These are phyloP conservation scores for Chlamydomonas applanata DNA, from an alignment of 139 green algal genomes.

Conservation along the genomic window DNA sequence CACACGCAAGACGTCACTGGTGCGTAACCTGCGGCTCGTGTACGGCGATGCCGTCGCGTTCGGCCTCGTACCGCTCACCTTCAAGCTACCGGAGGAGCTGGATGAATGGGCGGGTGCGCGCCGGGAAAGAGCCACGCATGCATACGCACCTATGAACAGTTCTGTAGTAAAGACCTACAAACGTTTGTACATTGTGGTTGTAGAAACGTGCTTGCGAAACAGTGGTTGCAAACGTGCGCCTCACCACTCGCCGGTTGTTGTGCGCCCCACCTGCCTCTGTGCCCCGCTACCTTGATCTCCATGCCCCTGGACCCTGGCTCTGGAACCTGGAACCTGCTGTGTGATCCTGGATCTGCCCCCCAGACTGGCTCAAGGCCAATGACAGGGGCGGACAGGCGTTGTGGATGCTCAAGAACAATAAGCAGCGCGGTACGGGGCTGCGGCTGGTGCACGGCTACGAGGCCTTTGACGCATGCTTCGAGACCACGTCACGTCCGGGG, in stretches of 20 bases:
- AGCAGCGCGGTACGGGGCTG: constrained; percentile 42
- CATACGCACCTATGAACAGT: background rate
- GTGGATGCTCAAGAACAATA: constrained; percentile 73
- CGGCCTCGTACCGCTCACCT: constrained; percentile 42
- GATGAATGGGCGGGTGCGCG: constrained; percentile 38
- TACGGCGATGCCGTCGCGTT: constrained; percentile 44
- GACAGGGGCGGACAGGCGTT: constrained; percentile 22
- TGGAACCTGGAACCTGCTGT: background rate
- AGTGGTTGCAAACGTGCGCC: too few relatives aligned
- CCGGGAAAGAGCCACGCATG: background rate
- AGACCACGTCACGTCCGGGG: constrained; percentile 49
- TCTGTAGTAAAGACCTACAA: too few relatives aligned
- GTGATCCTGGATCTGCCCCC: background rate
- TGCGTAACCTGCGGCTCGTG: constrained; percentile 39
- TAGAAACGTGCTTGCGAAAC: too few relatives aligned
- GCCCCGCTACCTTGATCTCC: background rate
- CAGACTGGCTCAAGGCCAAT: constrained; percentile 16
- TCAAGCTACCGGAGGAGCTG: constrained; percentile 58
- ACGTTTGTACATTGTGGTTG: too few relatives aligned
- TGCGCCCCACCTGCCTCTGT: background rate
- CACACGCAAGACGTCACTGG: constrained; percentile 53
- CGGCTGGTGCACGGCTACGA: constrained; percentile 38
- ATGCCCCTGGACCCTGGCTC: background rate
- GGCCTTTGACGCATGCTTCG: constrained; percentile 52
- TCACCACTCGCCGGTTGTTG: too few relatives aligned